These are phyloP conservation scores for Pseudotulostoma volvatum DNA, from an alignment of 495 filamentous ascomycete genomes.

Conservation along the genomic window DNA sequence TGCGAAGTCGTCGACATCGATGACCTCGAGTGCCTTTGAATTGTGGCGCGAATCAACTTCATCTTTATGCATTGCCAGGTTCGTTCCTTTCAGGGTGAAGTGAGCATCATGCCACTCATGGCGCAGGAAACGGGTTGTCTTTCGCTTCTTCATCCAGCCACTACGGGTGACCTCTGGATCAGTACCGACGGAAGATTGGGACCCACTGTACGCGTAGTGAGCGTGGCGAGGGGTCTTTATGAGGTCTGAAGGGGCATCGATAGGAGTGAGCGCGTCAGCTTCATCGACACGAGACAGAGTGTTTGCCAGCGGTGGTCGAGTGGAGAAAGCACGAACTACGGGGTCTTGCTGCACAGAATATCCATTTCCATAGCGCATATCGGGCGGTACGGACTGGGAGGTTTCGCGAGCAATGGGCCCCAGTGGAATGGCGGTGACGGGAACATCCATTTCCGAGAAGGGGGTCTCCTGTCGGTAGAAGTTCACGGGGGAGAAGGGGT, in stretches of 20 bases:
- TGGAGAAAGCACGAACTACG: conserved; percentile 33
- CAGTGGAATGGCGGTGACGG: conserved; percentile 53
- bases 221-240: conserved; percentile 11
- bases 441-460: conserved; percentile 80
- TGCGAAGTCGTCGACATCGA: conserved; percentile 90
- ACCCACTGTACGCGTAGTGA: conserved; percentile 2
- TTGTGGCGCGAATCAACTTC: conserved; percentile 30
- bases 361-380: conserved; percentile 47
- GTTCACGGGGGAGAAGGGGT: conserved; percentile 10
- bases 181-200: background rate
- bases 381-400: conserved; percentile 82
- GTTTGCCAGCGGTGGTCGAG: conserved; percentile 34
- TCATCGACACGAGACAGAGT: conserved; percentile 42
- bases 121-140: conserved; percentile 67
- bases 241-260: conserved; percentile 2
- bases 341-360: conserved; percentile 13
- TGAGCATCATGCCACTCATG: conserved; percentile 91
- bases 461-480: conserved; percentile 48
- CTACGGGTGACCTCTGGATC: conserved; percentile 39
- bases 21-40: conserved; percentile 50
- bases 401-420: conserved; percentile 52
- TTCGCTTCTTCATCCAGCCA: conserved; percentile 91
- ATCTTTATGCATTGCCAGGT: conserved; percentile 67
- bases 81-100: conserved; percentile 71
- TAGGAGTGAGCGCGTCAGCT: conserved; percentile 16